phyloP scores from a whole-genome alignment of 345 rosid species.

The Hypericum androsaemum region DNA sequence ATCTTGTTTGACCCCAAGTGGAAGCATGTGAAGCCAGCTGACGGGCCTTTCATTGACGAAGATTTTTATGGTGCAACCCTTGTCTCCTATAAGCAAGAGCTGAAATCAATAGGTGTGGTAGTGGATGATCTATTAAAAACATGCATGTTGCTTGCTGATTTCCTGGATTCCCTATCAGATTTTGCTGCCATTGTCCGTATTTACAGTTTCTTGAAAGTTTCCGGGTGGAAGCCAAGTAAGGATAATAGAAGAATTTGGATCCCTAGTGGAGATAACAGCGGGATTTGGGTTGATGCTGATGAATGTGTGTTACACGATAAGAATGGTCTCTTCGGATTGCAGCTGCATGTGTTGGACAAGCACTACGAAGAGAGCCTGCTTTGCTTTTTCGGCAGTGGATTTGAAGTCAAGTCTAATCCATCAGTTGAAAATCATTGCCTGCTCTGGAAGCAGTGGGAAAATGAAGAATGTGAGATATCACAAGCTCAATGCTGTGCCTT shows the following conservation, averaged over 20 bases:
- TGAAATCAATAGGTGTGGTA: conserved; percentile 36
- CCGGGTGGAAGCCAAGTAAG: conserved; percentile 27
- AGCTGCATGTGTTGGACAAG: conserved; percentile 38
- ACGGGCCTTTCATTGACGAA: conserved; percentile 75
- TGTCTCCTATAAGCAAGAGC: conserved; percentile 28
- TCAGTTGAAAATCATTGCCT: conserved; percentile 32
- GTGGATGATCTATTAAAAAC: conserved; percentile 18
- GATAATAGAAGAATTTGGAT: conserved; percentile 37
- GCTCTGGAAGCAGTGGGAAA: no score
- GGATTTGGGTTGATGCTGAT: conserved; percentile 39
- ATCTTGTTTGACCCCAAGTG: conserved; percentile 33
- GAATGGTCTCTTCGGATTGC: conserved; percentile 38
- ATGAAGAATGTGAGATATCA: no score
- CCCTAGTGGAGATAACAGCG: conserved; percentile 28
- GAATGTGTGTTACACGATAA: conserved; percentile 41
- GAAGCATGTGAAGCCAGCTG: conserved; percentile 28
- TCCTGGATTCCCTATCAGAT: conserved; percentile 33
- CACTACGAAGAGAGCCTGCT: conserved; percentile 25
- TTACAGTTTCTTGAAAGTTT: conserved; percentile 28
- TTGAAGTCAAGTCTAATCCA: conserved; percentile 34
- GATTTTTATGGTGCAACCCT: conserved; percentile 37
- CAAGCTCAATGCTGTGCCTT: no score
- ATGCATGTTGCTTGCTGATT: conserved; percentile 26
- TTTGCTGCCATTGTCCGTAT: conserved; percentile 33
- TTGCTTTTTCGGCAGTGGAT: conserved; percentile 29